Percentiles rank a stretch among this genome's conserved stretches.
phyloP scores from a whole-genome alignment of 495 filamentous ascomycete species.

The Aspergillus ostianus region DNA sequence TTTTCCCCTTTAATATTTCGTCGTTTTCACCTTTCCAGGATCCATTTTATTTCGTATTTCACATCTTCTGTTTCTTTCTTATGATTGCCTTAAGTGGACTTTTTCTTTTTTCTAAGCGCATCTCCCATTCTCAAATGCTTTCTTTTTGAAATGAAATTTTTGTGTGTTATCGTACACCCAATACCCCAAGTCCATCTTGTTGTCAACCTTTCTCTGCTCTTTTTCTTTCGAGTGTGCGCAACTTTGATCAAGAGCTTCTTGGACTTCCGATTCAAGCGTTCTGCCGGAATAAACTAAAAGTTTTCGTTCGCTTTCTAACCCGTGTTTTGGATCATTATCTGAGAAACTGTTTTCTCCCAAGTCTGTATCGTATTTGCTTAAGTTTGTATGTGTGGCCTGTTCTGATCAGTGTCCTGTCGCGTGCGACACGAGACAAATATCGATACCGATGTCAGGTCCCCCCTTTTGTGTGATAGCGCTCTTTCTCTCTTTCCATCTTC shows the following conservation, averaged over 20 bases:
- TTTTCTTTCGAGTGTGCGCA: constrained; percentile 33
- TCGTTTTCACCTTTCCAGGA: constrained; percentile 12
- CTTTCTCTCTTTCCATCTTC: constrained; percentile 15
- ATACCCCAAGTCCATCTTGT: constrained; percentile 50
- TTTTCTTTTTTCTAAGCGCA: constrained; percentile 32
- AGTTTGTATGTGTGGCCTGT: constrained; percentile 36
- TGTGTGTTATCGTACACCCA: constrained; percentile 47
- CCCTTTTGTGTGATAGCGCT: constrained; percentile 24
- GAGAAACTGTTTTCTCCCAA: constrained; percentile 28
- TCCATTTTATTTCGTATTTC: constrained; percentile 1
- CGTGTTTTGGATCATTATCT: constrained; percentile 24
- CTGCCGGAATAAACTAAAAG: constrained; percentile 45
- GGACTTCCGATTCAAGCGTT: constrained; percentile 36
- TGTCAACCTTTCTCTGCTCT: constrained; percentile 34
- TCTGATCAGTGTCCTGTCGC: constrained; percentile 18
- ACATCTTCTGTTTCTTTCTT: constrained; percentile 14
- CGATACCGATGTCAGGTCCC: constrained; percentile 12
- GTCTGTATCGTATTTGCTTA: constrained; percentile 33
- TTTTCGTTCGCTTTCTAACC: constrained; percentile 27
- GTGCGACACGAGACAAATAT: background rate
- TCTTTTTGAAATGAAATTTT: constrained; percentile 46
- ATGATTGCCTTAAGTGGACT: constrained; percentile 6
- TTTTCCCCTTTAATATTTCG: constrained; percentile 12
- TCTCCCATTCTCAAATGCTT: constrained; percentile 37
- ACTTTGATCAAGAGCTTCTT: constrained; percentile 34